A percentile compares a stretch with the other conserved stretches of the same genome.
Evolutionary conservation across 805 yeast genomes (phyloP).

Genomic region (Candida orba): DNA sequence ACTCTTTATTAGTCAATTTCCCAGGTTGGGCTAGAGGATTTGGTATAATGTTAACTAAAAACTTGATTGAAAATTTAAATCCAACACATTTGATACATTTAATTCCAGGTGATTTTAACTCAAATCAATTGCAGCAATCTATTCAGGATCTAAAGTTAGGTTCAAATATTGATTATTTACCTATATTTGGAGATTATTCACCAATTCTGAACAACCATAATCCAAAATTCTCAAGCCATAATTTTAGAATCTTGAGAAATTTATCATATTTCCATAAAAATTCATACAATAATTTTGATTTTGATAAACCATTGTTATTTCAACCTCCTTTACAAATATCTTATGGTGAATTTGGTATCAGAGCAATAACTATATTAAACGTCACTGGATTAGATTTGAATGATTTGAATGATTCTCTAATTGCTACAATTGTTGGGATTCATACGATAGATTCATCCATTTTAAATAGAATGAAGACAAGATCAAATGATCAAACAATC

Average conservation of each 20-base stretch:
- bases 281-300: conserved; percentile 27
- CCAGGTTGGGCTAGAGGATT: conserved; percentile 93
- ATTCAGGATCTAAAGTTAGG: conserved; percentile 25
- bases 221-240: conserved; percentile 40
- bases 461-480: conserved; percentile 9
- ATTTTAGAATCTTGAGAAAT: conserved; percentile 41
- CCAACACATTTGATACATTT: conserved; percentile 57
- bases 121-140: conserved; percentile 3
- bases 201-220: not conserved
- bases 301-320: conserved; percentile 32
- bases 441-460: conserved; percentile 14
- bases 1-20: conserved; percentile 55
- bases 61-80: conserved; percentile 30
- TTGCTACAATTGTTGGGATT: conserved; percentile 30
- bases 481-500: conserved; percentile 13
- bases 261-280: conserved; percentile 47
- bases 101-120: conserved; percentile 28
- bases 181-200: conserved; percentile 22
- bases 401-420: conserved; percentile 29
- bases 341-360: conserved; percentile 31
- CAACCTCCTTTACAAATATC: conserved; percentile 35
- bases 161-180: conserved; percentile 25
- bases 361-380: conserved; percentile 30
- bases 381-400: conserved; percentile 26
- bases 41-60: conserved; percentile 60